Percentiles rank a stretch among this genome's conserved stretches.
phyloP scores from a whole-genome alignment of 805 yeast species.

The Blastobotrys parvus region DNA sequence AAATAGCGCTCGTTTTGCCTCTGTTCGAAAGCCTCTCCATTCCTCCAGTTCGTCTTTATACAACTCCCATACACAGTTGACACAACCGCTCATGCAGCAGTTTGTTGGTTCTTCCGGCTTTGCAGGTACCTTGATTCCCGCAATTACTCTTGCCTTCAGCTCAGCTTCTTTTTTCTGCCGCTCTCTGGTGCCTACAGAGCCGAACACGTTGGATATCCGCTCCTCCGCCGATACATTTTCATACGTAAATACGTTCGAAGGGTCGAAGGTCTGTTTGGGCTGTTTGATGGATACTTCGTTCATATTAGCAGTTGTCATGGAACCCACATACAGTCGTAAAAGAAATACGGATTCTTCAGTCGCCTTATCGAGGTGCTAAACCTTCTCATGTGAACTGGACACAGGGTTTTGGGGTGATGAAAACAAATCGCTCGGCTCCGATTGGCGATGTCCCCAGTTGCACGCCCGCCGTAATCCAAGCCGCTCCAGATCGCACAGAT shows the following conservation, averaged over 20 bases:
- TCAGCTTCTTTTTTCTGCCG: slow-evolving; percentile 26
- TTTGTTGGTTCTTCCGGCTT: slow-evolving; percentile 87
- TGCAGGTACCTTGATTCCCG: slow-evolving; percentile 73
- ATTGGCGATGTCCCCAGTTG: background rate
- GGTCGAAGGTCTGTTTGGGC: slow-evolving; percentile 19
- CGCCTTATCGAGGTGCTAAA: background rate
- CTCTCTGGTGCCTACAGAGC: slow-evolving; percentile 27
- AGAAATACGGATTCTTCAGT: slow-evolving; percentile 18
- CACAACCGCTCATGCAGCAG: slow-evolving; percentile 96
- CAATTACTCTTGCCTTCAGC: slow-evolving; percentile 30
- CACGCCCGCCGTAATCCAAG: background rate
- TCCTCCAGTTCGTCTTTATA: slow-evolving; percentile 81
- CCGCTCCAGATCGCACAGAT: background rate
- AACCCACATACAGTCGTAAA: slow-evolving; percentile 19
- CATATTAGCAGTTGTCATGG: slow-evolving; percentile 1
- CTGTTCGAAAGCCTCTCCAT: slow-evolving; percentile 56
- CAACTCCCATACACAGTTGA: slow-evolving; percentile 94
- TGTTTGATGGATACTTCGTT: slow-evolving; percentile 14
- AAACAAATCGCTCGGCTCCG: background rate
- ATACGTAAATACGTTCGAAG: slow-evolving; percentile 4
- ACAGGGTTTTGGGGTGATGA: background rate
- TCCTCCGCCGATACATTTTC: slow-evolving; percentile 11
- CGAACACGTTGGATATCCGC: slow-evolving; percentile 24
- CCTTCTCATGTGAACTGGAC: background rate
- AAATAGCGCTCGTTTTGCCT: slow-evolving; percentile 49